Evolutionary conservation across 371 early-diverging fungal species (phyloP).

Genomic region (Mortierella sp.): DNA sequence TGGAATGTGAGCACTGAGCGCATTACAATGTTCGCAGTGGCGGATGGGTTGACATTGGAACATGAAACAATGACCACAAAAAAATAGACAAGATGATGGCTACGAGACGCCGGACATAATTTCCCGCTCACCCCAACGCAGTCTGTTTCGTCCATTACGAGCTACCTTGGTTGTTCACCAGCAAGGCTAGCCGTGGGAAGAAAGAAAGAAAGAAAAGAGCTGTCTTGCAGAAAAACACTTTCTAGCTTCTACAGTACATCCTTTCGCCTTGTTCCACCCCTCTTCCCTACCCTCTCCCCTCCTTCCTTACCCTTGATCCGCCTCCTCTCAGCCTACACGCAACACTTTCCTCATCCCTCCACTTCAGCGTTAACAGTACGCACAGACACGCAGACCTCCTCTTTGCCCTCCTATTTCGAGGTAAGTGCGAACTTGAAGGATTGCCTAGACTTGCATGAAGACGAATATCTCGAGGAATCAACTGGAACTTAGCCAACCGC

Average conservation of each 20-base stretch:
- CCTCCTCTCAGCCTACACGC: not conserved
- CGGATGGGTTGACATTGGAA: not conserved
- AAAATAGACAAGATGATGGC: not conserved
- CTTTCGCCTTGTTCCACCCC: not conserved
- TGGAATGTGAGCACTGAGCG: no score
- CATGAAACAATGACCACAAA: not conserved
- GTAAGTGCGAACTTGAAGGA: not conserved
- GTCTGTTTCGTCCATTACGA: no score
- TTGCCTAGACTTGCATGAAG: not conserved
- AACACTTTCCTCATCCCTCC: no score
- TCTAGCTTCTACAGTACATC: no score
- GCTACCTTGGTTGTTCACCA: no score
- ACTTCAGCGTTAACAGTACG: not conserved
- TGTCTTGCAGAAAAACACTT: no score
- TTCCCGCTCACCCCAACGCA: not conserved
- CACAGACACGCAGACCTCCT: not conserved
- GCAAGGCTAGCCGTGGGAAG: no score
- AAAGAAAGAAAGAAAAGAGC: no score
- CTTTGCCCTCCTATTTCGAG: not conserved
- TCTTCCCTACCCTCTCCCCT: not conserved
- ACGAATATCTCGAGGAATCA: not conserved
- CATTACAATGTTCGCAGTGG: not conserved
- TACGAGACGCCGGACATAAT: not conserved
- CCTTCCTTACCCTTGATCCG: not conserved
- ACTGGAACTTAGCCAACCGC: not conserved